Conservation (phyloP, 768 basidiomycete species). For the Trametes coccinea region DNA sequence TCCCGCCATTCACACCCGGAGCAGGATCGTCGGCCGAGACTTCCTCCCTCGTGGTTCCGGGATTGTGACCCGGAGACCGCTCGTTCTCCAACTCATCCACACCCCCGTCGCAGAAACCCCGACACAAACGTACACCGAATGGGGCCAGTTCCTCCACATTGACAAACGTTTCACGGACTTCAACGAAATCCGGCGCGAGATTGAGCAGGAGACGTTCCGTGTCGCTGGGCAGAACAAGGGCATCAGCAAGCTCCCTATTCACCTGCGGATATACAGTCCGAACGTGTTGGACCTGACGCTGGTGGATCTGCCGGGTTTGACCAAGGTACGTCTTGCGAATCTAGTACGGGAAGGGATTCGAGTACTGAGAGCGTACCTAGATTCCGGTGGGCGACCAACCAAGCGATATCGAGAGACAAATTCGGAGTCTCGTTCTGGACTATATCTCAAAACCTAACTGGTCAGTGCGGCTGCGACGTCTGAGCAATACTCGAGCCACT, state of each 20-base stretch:
- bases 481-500: background rate
- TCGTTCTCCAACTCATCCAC: constrained; percentile 94
- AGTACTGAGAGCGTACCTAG: constrained; percentile 38
- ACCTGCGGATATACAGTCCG: constrained; percentile 93
- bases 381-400: constrained; percentile 97
- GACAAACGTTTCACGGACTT: constrained; percentile 98
- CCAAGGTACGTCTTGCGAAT: constrained; percentile 62
- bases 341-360: background rate
- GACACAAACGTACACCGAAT: constrained; percentile 64
- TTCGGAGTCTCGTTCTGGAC: constrained; percentile 90
- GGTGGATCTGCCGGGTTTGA: constrained; percentile 95
- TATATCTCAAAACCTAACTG: constrained; percentile 97
- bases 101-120: constrained; percentile 64
- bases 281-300: constrained; percentile 93
- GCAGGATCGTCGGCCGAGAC: constrained; percentile 87
- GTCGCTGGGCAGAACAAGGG: constrained; percentile 99
- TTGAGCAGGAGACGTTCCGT: constrained; percentile 95
- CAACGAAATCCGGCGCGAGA: constrained; percentile 90
- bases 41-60: constrained; percentile 88
- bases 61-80: constrained; percentile 94
- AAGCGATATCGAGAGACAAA: constrained; percentile 96
- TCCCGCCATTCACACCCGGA: constrained; percentile 5
- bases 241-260: constrained; percentile 93
- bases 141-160: constrained; percentile 96
- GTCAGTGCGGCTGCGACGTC: constrained; percentile 42